phyloP scores from a whole-genome alignment of 1,284 basidiomycete genomes.

The Ustilago sp. region DNA sequence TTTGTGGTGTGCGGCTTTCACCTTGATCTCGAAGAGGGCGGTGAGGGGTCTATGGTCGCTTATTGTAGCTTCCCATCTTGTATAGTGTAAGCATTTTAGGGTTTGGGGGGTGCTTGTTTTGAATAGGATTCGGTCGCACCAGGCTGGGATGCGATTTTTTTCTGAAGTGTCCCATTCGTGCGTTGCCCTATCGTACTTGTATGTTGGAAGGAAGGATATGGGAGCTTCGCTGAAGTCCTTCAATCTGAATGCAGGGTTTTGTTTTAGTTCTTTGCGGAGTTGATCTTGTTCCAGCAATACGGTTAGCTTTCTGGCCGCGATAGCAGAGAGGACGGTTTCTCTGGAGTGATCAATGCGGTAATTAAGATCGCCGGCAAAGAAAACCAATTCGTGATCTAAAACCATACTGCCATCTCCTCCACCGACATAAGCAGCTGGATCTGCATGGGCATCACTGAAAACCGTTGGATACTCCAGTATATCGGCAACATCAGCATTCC shows the following conservation, averaged over 20 bases:
- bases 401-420: slow-evolving; percentile 95
- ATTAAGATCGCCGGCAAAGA: slow-evolving; percentile 78
- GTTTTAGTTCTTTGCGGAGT: slow-evolving; percentile 85
- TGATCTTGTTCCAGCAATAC: slow-evolving; percentile 85
- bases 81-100: slow-evolving; percentile 69
- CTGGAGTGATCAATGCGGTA: slow-evolving; percentile 90
- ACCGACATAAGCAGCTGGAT: slow-evolving; percentile 78
- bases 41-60: slow-evolving; percentile 69
- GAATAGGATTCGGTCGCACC: slow-evolving; percentile 95
- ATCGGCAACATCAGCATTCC: slow-evolving; percentile 86
- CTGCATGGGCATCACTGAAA: slow-evolving; percentile 33
- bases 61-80: slow-evolving; percentile 66
- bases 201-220: slow-evolving; percentile 76
- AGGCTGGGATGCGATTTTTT: slow-evolving; percentile 88
- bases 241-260: slow-evolving; percentile 86
- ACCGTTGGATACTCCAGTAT: slow-evolving; percentile 58
- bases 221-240: slow-evolving; percentile 82
- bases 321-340: slow-evolving; percentile 80
- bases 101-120: slow-evolving; percentile 75
- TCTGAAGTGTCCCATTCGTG: slow-evolving; percentile 86
- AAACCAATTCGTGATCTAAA: slow-evolving; percentile 91
- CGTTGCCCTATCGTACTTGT: slow-evolving; percentile 87
- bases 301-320: slow-evolving; percentile 77
- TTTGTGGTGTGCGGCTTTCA: slow-evolving; percentile 40
- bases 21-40: slow-evolving; percentile 45